Percentiles rank a stretch among this genome's conserved stretches.
Evolutionary conservation across 75 land plant species (phyloP).

Genomic region (Cupressus sempervirens): DNA sequence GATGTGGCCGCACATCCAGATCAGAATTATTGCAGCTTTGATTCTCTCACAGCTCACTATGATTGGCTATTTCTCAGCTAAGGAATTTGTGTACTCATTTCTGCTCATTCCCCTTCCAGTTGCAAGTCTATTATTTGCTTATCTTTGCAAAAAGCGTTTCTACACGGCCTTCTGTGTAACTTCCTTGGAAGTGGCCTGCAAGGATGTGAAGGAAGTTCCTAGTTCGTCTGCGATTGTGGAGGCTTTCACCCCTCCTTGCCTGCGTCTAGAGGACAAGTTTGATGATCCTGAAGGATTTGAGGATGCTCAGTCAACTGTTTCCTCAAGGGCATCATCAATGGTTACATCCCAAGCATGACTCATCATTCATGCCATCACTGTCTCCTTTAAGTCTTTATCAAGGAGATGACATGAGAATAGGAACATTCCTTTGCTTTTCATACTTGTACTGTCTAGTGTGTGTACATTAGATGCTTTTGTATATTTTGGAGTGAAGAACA

Average conservation of each 20-base stretch:
- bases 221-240: constrained; percentile 37
- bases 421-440: background rate
- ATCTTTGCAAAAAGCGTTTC: constrained; percentile 36
- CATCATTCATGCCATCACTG: background rate
- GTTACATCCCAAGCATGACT: background rate
- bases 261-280: constrained; percentile 39
- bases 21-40: constrained; percentile 59
- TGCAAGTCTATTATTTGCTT: constrained; percentile 48
- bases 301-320: constrained; percentile 43
- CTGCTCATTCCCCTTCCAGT: constrained; percentile 58
- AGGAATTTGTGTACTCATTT: constrained; percentile 46
- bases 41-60: constrained; percentile 76
- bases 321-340: constrained; percentile 25
- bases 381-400: background rate
- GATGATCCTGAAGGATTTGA: constrained; percentile 52
- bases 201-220: constrained; percentile 45
- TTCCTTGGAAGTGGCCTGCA: constrained; percentile 60
- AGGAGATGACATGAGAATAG: background rate
- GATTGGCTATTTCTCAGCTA: constrained; percentile 74
- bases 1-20: constrained; percentile 93
- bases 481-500: background rate
- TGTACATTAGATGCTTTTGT: background rate
- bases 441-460: background rate
- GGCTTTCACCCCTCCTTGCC: constrained; percentile 63
- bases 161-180: constrained; percentile 46